Percentiles rank a stretch among this genome's conserved stretches.
Evolutionary conservation across 2,329 filamentous ascomycete species (phyloP).

Genomic region (Cercospora sp.): DNA sequence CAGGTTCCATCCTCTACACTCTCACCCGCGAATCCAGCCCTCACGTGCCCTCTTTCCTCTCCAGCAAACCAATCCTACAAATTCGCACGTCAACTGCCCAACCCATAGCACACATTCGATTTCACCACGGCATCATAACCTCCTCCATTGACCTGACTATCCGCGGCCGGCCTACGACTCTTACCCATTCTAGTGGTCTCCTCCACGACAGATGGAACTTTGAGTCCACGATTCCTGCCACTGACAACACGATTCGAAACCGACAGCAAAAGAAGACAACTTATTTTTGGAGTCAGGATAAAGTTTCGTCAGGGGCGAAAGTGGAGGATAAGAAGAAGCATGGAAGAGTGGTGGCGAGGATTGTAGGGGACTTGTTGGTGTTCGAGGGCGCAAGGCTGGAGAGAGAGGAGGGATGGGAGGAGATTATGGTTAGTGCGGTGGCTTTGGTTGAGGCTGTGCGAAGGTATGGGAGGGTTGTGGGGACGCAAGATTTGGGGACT

Average conservation of each 20-base stretch:
- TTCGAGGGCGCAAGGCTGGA: constrained; percentile 26
- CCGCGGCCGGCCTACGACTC: constrained; percentile 18
- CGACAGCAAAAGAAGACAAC: background rate
- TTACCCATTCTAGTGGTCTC: constrained; percentile 21
- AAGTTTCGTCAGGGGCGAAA: constrained; percentile 18
- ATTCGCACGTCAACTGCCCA: constrained; percentile 14
- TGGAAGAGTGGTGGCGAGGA: constrained; percentile 25
- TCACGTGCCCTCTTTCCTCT: constrained; percentile 27
- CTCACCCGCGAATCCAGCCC: constrained; percentile 23
- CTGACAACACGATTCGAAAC: background rate
- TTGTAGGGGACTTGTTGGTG: constrained; percentile 25
- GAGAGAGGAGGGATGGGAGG: constrained; percentile 23
- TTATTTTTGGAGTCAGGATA: constrained; percentile 30
- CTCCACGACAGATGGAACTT: constrained; percentile 29
- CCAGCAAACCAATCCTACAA: constrained; percentile 26
- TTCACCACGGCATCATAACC: constrained; percentile 26
- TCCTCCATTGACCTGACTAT: constrained; percentile 24
- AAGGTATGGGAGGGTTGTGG: constrained; percentile 19
- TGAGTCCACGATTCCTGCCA: constrained; percentile 9
- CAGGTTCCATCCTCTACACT: constrained; percentile 19
- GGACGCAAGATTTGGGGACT: background rate
- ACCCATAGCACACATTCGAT: constrained; percentile 26
- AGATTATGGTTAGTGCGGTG: constrained; percentile 28
- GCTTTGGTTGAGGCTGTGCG: constrained; percentile 31
- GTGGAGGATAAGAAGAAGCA: constrained; percentile 28